These are phyloP conservation scores for Camptophora hylomeconis DNA, from an alignment of 2,329 filamentous ascomycete species.

Conservation along the genomic window DNA sequence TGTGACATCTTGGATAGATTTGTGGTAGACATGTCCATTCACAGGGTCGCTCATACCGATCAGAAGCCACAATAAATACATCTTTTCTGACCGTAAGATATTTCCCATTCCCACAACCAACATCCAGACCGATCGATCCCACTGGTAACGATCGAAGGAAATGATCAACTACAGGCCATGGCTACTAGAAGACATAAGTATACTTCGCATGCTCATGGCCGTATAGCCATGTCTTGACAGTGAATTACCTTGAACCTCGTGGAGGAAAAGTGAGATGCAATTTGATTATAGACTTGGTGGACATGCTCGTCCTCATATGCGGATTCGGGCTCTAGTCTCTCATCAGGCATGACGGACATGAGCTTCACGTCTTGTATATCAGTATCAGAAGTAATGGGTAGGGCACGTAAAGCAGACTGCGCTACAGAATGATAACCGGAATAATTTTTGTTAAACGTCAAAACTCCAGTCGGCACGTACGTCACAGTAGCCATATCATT, in stretches of 20 bases:
- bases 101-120: conserved; percentile 96
- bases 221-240: conserved; percentile 8
- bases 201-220: background rate
- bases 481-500: too few relatives aligned
- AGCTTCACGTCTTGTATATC: too few relatives aligned
- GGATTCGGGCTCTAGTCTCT: too few relatives aligned
- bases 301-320: conserved; percentile 87
- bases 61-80: conserved; percentile 71
- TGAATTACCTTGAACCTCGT: conserved; percentile 52
- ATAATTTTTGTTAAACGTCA: too few relatives aligned
- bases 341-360: too few relatives aligned
- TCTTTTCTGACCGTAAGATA: conserved; percentile 68
- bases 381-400: too few relatives aligned
- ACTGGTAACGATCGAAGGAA: conserved; percentile 56
- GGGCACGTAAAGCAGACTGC: too few relatives aligned
- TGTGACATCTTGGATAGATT: conserved; percentile 4
- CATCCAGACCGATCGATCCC: conserved; percentile 72
- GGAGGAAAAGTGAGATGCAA: conserved; percentile 35
- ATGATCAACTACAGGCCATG: conserved; percentile 79
- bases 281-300: conserved; percentile 67
- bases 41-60: conserved; percentile 59
- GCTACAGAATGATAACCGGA: too few relatives aligned
- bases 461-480: too few relatives aligned
- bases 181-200: conserved; percentile 33
- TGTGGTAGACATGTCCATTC: conserved; percentile 6